phyloP scores from a whole-genome alignment of 768 basidiomycete species.

The Tricholoma sp. region DNA sequence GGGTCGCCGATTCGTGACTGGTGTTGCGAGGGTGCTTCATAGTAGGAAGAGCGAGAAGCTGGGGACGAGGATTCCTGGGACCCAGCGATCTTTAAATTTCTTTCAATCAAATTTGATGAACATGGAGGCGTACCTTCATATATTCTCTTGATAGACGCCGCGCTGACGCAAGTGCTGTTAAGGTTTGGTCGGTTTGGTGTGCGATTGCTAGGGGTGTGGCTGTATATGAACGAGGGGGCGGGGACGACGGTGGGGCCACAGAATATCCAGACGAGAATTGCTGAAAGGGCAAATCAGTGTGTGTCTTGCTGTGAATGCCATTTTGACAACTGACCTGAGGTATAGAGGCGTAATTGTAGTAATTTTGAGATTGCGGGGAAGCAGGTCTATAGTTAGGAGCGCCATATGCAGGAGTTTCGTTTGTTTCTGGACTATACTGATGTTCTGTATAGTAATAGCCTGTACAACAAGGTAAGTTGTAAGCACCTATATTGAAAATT shows the following conservation, averaged over 20 bases:
- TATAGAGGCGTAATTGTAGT: conserved; percentile 1
- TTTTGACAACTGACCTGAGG: conserved; percentile 7
- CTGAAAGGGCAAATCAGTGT: not conserved
- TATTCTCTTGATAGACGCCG: conserved; percentile 14
- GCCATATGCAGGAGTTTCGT: not conserved
- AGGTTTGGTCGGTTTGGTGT: conserved; percentile 19
- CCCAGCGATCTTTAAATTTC: not conserved
- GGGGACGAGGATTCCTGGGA: conserved; percentile 6
- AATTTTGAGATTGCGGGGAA: conserved; percentile 3
- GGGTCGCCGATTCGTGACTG: conserved; percentile 4
- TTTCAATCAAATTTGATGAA: not conserved
- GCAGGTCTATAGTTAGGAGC: not conserved
- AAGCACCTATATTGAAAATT: not conserved
- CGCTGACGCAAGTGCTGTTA: conserved; percentile 15
- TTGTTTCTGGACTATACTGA: not conserved
- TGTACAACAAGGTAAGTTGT: not conserved
- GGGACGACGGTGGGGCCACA: not conserved
- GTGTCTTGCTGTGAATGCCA: not conserved
- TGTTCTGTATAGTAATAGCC: conserved; percentile 8
- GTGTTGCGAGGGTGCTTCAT: conserved; percentile 3
- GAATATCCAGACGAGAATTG: not conserved
- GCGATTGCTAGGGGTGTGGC: conserved; percentile 10
- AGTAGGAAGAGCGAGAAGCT: conserved; percentile 1
- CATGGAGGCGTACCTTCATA: conserved; percentile 6
- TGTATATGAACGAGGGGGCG: conserved; percentile 3